Conservation (phyloP, 345 rosid genomes). For the Heritiera fomes region DNA sequence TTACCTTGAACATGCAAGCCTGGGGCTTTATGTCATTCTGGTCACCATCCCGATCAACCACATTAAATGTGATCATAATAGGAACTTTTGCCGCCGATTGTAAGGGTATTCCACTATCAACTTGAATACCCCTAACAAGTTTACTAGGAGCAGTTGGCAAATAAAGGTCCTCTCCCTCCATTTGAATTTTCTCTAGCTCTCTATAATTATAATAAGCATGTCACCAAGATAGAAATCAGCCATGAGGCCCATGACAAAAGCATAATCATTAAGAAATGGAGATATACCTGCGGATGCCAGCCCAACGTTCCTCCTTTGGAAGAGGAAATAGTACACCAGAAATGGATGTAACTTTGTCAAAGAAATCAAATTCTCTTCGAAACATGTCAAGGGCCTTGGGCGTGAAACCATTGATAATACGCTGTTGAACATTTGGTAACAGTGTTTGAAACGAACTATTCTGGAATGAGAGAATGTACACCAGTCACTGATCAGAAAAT, state of each 20-base stretch:
- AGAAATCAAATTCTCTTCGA: slow-evolving; percentile 87
- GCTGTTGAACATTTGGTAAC: slow-evolving; percentile 79
- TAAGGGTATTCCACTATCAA: slow-evolving; percentile 96
- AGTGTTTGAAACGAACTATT: slow-evolving; percentile 68
- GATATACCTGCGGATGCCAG: slow-evolving; percentile 82
- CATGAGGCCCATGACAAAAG: not conserved
- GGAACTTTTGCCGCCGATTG: slow-evolving; percentile 99
- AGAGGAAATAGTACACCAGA: slow-evolving; percentile 79
- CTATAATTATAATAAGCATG: slow-evolving; percentile 42
- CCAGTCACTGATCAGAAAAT: slow-evolving; percentile 17
- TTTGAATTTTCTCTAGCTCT: slow-evolving; percentile 89
- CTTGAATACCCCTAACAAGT: slow-evolving; percentile 84
- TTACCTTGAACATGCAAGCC: slow-evolving; percentile 98
- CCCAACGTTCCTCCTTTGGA: slow-evolving; percentile 96
- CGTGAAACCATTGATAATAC: slow-evolving; percentile 76
- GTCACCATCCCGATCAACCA: slow-evolving; percentile 80
- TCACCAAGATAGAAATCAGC: slow-evolving; percentile 12
- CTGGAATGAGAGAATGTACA: slow-evolving; percentile 47
- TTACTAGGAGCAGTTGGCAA: slow-evolving; percentile 91
- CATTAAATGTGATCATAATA: slow-evolving; percentile 90
- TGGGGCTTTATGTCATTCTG: slow-evolving; percentile 65
- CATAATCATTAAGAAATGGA: slow-evolving; percentile 16
- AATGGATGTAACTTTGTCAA: slow-evolving; percentile 92
- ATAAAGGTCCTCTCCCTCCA: slow-evolving; percentile 88
- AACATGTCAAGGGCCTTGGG: slow-evolving; percentile 79